Conservation (phyloP, 352 stramenopile genomes). For the Globisporangium recalcitrans region DNA sequence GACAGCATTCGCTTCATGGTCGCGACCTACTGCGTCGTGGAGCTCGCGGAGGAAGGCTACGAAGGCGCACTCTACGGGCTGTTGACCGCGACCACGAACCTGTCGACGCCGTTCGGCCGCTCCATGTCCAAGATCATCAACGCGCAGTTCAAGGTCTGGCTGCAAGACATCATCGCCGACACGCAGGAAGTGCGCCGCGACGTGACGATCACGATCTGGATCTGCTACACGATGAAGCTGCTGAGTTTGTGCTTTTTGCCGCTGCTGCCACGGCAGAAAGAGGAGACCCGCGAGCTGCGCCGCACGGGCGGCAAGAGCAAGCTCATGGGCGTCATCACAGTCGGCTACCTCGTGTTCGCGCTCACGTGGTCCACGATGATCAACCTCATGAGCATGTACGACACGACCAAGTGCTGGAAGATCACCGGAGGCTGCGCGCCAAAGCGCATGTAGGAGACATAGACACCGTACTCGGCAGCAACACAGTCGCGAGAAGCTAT, state of each 20-base stretch:
- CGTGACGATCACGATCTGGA: conserved; percentile 49
- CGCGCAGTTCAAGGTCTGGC: conserved; percentile 42
- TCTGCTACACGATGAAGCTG: conserved; percentile 52
- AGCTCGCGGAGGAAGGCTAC: conserved; percentile 45
- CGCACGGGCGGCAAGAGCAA: conserved; percentile 37
- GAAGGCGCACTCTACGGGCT: conserved; percentile 54
- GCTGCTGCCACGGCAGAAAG: conserved; percentile 40
- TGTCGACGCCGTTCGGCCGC: conserved; percentile 38
- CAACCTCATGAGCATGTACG: conserved; percentile 54
- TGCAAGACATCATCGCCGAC: conserved; percentile 43
- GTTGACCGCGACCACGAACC: conserved; percentile 43
- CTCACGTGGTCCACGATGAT: conserved; percentile 40
- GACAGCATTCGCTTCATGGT: conserved; percentile 51
- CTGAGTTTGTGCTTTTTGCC: conserved; percentile 45
- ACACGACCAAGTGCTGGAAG: conserved; percentile 53
- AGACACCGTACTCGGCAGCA: too few species aligned
- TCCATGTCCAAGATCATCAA: conserved; percentile 57
- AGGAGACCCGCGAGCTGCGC: conserved; percentile 29
- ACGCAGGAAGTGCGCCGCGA: conserved; percentile 41
- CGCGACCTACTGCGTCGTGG: conserved; percentile 49
- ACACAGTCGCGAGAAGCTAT: too few species aligned
- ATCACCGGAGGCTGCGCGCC: conserved; percentile 56
- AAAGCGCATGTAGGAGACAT: conserved; percentile 2
- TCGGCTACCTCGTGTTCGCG: conserved; percentile 31
- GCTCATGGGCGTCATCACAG: conserved; percentile 27